Conservation (phyloP, 345 rosid species). For the Arabis alpina region DNA sequence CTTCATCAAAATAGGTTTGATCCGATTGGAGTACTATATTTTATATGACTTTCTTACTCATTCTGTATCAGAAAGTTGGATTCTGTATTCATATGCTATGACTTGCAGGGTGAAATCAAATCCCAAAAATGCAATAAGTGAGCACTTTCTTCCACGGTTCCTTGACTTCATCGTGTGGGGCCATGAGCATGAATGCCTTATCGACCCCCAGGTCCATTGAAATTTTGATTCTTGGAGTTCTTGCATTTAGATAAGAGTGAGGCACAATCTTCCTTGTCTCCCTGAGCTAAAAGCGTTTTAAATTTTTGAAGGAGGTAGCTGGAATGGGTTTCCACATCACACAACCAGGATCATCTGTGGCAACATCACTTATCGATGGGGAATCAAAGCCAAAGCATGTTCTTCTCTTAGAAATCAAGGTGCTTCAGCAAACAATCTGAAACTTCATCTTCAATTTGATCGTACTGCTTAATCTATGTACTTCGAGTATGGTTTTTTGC, state of each 20-base stretch:
- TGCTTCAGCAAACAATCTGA: slow-evolving; percentile 37
- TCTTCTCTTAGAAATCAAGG: slow-evolving; percentile 98
- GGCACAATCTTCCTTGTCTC: slow-evolving; percentile 24
- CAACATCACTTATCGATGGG: slow-evolving; percentile 97
- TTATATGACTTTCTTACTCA: background rate
- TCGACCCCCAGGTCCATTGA: slow-evolving; percentile 83
- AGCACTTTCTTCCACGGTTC: slow-evolving; percentile 95
- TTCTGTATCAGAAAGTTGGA: slow-evolving; percentile 7
- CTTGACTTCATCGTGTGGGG: slow-evolving; percentile 98
- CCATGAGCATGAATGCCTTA: slow-evolving; percentile 94
- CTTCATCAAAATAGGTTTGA: slow-evolving; percentile 97
- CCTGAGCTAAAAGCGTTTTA: slow-evolving; percentile 47
- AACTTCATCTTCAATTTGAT: slow-evolving; percentile 27
- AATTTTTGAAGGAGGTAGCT: slow-evolving; percentile 77
- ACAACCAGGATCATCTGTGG: slow-evolving; percentile 99
- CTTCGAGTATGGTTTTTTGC: slow-evolving; percentile 2
- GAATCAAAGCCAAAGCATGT: slow-evolving; percentile 98
- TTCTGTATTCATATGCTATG: slow-evolving; percentile 27
- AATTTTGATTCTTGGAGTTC: slow-evolving; percentile 12
- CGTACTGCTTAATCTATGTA: slow-evolving; percentile 15
- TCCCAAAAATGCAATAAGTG: slow-evolving; percentile 97
- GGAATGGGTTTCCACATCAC: slow-evolving; percentile 99
- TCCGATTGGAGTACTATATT: background rate
- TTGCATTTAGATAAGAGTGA: slow-evolving; percentile 16
- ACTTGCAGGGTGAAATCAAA: slow-evolving; percentile 84